Evolutionary conservation across 2,329 filamentous ascomycete species (phyloP).

Genomic region (Leptographium galeiforme): DNA sequence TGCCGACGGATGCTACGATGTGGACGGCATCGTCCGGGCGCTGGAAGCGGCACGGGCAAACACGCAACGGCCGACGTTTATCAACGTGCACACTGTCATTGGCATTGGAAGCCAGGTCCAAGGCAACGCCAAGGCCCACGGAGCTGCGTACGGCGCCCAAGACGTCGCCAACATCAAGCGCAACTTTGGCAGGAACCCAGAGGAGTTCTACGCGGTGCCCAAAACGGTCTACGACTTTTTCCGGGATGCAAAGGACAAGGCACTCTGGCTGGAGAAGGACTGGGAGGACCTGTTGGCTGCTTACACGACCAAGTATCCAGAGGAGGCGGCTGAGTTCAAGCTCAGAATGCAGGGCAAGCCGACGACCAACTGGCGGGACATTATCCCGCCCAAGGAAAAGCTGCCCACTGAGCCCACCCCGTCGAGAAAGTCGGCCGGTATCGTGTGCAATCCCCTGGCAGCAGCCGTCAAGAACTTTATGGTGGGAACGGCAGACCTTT

Average conservation of each 20-base stretch:
- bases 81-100: constrained; percentile 44
- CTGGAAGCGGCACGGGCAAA: constrained; percentile 15
- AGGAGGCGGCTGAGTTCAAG: constrained; percentile 27
- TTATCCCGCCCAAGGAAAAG: constrained; percentile 27
- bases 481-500: constrained; percentile 33
- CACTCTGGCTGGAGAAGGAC: constrained; percentile 22
- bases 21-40: constrained; percentile 26
- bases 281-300: constrained; percentile 28
- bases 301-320: constrained; percentile 13
- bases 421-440: constrained; percentile 30
- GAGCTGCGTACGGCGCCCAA: constrained; percentile 39
- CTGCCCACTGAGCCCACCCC: constrained; percentile 37
- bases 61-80: constrained; percentile 22
- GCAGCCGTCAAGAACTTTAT: constrained; percentile 25
- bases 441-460: constrained; percentile 34
- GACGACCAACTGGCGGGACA: constrained; percentile 29
- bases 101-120: constrained; percentile 33
- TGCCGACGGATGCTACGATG: constrained; percentile 36
- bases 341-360: constrained; percentile 29
- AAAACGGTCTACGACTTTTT: constrained; percentile 39
- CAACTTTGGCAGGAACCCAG: constrained; percentile 32
- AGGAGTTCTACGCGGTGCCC: constrained; percentile 29
- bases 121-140: constrained; percentile 39
- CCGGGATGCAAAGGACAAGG: constrained; percentile 26
- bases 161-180: constrained; percentile 42